phyloP scores from a whole-genome alignment of 108 stramenopile species.

The Cyclotella baltica region DNA sequence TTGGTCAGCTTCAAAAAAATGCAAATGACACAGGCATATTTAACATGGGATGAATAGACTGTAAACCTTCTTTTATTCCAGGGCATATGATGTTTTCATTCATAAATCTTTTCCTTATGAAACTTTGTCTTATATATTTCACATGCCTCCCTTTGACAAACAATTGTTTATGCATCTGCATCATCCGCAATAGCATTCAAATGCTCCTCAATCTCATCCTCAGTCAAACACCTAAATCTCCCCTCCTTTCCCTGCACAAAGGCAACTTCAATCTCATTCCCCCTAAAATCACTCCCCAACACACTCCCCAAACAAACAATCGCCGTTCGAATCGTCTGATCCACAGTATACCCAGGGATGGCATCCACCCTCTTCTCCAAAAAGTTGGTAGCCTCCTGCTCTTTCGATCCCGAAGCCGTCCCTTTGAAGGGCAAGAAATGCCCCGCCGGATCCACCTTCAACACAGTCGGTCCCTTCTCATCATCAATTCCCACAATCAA shows the following conservation, averaged over 20 bases:
- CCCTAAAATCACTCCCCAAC: slow-evolving; percentile 94
- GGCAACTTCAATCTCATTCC: slow-evolving; percentile 96
- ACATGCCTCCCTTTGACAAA: no score
- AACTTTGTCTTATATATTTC: no score
- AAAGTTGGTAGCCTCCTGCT: slow-evolving; percentile 98
- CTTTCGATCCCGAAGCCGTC: slow-evolving; percentile 92
- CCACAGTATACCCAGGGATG: slow-evolving; percentile 61
- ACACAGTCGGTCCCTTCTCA: slow-evolving; percentile 95
- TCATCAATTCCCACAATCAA: slow-evolving; percentile 97
- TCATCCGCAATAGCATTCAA: slow-evolving; percentile 99
- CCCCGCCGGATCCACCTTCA: slow-evolving; percentile 99
- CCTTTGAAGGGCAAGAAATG: slow-evolving; percentile 97
- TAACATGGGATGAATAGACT: no score
- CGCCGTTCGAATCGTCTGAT: slow-evolving; percentile 84
- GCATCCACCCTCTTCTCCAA: slow-evolving; percentile 95
- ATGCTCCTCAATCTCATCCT: slow-evolving; percentile 96
- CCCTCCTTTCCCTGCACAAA: slow-evolving; percentile 80
- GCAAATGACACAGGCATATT: no score
- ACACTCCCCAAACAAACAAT: slow-evolving; percentile 96
- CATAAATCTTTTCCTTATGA: no score
- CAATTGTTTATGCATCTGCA: slow-evolving; percentile 86
- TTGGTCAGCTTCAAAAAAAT: no score
- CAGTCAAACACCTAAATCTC: slow-evolving; percentile 83
- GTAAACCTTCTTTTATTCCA: no score
- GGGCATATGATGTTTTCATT: no score